A percentile compares a stretch with the other conserved stretches of the same genome.
These are phyloP conservation scores for Aspergillus sp. DNA, from an alignment of 2,329 filamentous ascomycete species.

Conservation along the genomic window DNA sequence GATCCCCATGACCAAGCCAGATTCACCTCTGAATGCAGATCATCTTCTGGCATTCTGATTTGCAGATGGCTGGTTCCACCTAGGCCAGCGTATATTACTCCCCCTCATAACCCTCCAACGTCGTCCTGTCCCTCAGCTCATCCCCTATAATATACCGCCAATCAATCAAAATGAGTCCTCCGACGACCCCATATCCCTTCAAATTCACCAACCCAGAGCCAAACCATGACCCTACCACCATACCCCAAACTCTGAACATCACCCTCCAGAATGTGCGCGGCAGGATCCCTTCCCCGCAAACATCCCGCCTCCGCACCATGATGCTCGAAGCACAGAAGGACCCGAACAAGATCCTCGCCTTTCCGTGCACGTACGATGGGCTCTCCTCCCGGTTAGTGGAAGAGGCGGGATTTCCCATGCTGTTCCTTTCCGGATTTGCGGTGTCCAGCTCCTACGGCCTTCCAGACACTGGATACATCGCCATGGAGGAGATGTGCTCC, in stretches of 20 bases:
- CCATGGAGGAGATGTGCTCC: conserved; percentile 46
- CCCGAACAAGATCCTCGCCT: conserved; percentile 46
- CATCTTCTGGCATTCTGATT: too few relatives aligned
- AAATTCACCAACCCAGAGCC: not conserved
- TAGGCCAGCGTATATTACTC: not conserved
- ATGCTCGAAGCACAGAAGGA: conserved; percentile 39
- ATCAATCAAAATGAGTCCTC: not conserved
- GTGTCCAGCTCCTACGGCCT: conserved; percentile 43
- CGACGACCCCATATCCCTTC: not conserved
- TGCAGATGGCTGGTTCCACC: too few relatives aligned
- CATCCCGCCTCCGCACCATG: conserved; percentile 30
- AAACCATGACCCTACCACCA: not conserved
- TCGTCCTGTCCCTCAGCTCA: not conserved
- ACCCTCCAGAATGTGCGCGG: conserved; percentile 35
- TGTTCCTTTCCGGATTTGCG: conserved; percentile 47
- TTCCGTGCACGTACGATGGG: conserved; percentile 45
- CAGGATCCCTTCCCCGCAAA: conserved; percentile 37
- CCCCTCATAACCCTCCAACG: not conserved
- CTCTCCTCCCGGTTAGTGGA: conserved; percentile 46
- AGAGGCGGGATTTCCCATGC: conserved; percentile 47
- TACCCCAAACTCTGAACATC: not conserved
- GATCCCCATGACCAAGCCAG: too few relatives aligned
- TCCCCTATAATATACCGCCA: not conserved
- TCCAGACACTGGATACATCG: conserved; percentile 52
- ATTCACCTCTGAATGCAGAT: too few relatives aligned